Percentiles rank a stretch among this genome's conserved stretches.
These are phyloP conservation scores for Microthlaspi erraticum DNA, from an alignment of 345 rosid genomes.

Conservation along the genomic window DNA sequence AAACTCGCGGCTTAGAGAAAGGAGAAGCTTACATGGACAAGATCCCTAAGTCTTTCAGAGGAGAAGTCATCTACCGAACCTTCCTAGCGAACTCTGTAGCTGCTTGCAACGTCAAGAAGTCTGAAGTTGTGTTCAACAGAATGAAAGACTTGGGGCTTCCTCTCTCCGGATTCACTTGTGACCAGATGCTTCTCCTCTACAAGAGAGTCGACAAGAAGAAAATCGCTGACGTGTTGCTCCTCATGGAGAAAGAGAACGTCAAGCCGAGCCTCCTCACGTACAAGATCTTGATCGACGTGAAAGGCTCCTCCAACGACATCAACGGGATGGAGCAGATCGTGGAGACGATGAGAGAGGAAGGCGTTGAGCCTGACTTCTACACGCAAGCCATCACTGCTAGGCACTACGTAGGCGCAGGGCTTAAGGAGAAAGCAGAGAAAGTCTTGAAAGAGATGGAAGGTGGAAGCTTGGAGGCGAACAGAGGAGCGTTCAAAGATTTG, in stretches of 20 bases:
- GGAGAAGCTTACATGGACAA: slow-evolving; percentile 69
- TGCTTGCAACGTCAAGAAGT: slow-evolving; percentile 55
- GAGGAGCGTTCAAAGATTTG: slow-evolving; percentile 56
- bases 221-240: slow-evolving; percentile 76
- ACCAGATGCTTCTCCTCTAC: slow-evolving; percentile 94
- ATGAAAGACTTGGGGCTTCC: slow-evolving; percentile 83
- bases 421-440: slow-evolving; percentile 68
- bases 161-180: slow-evolving; percentile 71
- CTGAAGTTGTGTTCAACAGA: slow-evolving; percentile 79
- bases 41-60: slow-evolving; percentile 73
- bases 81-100: slow-evolving; percentile 72
- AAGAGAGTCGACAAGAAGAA: slow-evolving; percentile 82
- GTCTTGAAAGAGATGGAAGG: slow-evolving; percentile 88
- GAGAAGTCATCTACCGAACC: slow-evolving; percentile 74
- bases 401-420: slow-evolving; percentile 70
- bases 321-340: slow-evolving; percentile 86
- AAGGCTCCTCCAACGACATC: slow-evolving; percentile 78
- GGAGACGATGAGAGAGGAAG: slow-evolving; percentile 89
- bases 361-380: slow-evolving; percentile 60
- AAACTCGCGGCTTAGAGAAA: slow-evolving; percentile 64
- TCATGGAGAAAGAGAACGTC: slow-evolving; percentile 94
- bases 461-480: slow-evolving; percentile 60
- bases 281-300: slow-evolving; percentile 69
- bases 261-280: slow-evolving; percentile 83
- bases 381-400: slow-evolving; percentile 62